Percentiles rank a stretch among this genome's conserved stretches.
These are phyloP conservation scores for Nemania sp. DNA, from an alignment of 2,329 filamentous ascomycete species.

Conservation along the genomic window DNA sequence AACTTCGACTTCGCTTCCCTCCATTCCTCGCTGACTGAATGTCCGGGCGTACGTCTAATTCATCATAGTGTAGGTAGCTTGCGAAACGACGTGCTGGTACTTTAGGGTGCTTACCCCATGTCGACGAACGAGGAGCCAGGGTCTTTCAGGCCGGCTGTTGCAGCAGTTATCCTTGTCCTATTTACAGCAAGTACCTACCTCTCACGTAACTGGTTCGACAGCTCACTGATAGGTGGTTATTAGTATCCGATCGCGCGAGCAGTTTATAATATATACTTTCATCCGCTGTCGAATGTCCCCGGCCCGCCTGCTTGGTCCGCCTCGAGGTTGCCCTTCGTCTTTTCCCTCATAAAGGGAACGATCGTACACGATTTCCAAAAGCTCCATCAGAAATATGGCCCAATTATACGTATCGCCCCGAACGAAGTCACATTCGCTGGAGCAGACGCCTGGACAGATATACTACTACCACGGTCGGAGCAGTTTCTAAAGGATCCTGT, in stretches of 20 bases:
- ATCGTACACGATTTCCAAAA: slow-evolving; percentile 31
- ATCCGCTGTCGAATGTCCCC: slow-evolving; percentile 27
- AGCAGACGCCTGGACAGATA: slow-evolving; percentile 30
- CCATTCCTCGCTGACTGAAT: too few relatives aligned
- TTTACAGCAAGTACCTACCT: too few relatives aligned
- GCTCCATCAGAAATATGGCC: slow-evolving; percentile 31
- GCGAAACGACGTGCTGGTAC: too few relatives aligned
- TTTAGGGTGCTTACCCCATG: too few relatives aligned
- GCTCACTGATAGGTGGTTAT: too few relatives aligned
- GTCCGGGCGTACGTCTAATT: too few relatives aligned
- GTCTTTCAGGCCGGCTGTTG: too few relatives aligned
- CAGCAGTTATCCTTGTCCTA: too few relatives aligned
- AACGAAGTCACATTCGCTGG: slow-evolving; percentile 32
- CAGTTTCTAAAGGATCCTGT: slow-evolving; percentile 36
- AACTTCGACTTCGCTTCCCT: too few relatives aligned
- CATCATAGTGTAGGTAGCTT: too few relatives aligned
- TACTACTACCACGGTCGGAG: slow-evolving; percentile 26
- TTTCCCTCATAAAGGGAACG: slow-evolving; percentile 28
- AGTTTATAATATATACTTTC: slow-evolving; percentile 28
- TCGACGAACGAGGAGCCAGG: too few relatives aligned
- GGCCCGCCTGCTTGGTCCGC: slow-evolving; percentile 28
- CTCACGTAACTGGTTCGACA: too few relatives aligned
- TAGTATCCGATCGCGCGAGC: slow-evolving; percentile 17
- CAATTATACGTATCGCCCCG: slow-evolving; percentile 33
- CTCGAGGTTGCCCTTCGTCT: slow-evolving; percentile 30